Evolutionary conservation across 805 yeast genomes (phyloP).

Genomic region (Candida nanaspora): DNA sequence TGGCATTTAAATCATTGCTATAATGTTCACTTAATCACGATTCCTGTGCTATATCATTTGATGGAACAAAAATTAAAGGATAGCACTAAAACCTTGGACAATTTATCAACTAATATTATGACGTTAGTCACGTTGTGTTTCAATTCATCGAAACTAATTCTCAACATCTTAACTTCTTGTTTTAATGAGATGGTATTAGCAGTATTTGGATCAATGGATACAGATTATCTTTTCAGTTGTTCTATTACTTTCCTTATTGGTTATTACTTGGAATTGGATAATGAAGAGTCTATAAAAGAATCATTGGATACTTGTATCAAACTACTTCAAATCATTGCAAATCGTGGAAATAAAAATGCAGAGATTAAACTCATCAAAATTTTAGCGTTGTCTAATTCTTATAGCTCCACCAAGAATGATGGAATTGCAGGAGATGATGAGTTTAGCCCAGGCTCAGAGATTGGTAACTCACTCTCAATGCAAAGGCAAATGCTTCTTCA

Average conservation of each 20-base stretch:
- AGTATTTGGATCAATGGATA: conserved; percentile 20
- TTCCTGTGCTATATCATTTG: conserved; percentile 18
- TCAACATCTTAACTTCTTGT: conserved; percentile 10
- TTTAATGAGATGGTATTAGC: conserved; percentile 16
- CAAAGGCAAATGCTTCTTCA: neutral
- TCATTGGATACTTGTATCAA: conserved; percentile 13
- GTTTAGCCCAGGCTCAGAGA: neutral
- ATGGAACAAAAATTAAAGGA: conserved; percentile 8
- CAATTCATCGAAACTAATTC: conserved; percentile 19
- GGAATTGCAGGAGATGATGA: neutral
- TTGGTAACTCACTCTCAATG: neutral
- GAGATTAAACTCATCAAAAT: neutral
- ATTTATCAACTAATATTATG: conserved; percentile 8
- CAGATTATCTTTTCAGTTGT: conserved; percentile 21
- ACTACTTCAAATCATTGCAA: conserved; percentile 12
- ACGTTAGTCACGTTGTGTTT: conserved; percentile 18
- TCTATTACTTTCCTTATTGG: conserved; percentile 20
- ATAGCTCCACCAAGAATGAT: neutral
- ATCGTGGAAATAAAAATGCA: conserved; percentile 15
- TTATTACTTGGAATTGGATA: conserved; percentile 12
- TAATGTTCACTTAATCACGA: conserved; percentile 20
- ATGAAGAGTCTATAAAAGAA: conserved; percentile 7
- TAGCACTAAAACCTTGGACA: neutral
- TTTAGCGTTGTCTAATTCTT: neutral
- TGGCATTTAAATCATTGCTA: conserved; percentile 20